Conservation (phyloP, 2,329 filamentous ascomycete species). For the Xylariaceae sp. region DNA sequence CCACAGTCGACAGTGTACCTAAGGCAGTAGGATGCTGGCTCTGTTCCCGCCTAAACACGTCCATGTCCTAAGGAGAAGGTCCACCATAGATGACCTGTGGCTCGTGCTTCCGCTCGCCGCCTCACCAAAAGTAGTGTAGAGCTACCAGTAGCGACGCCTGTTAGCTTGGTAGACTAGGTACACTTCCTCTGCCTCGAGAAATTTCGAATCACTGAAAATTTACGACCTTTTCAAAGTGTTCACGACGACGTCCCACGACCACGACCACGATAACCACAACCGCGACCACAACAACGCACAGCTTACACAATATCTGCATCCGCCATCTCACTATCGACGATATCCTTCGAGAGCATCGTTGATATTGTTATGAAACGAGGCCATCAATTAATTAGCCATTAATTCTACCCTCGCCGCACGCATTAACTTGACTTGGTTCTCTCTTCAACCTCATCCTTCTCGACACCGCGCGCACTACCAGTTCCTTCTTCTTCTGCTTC, state of each 20-base stretch:
- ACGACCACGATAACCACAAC: conserved; percentile 1
- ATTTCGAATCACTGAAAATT: conserved; percentile 22
- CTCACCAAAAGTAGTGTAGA: neutral
- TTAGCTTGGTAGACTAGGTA: no score
- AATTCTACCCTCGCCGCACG: conserved; percentile 1
- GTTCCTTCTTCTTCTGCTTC: conserved; percentile 2
- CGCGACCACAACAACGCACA: conserved; percentile 1
- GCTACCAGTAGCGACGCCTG: no score
- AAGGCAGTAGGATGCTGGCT: no score
- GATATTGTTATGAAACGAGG: conserved; percentile 10
- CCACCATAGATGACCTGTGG: neutral
- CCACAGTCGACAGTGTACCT: no score
- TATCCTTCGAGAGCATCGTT: conserved; percentile 10
- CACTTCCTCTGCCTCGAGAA: conserved; percentile 1
- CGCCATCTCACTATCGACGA: conserved; percentile 5
- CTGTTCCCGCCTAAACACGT: no score
- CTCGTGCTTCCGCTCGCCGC: neutral
- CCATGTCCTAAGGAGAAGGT: no score
- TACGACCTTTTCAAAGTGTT: conserved; percentile 10
- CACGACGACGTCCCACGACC: conserved; percentile 6
- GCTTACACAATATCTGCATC: conserved; percentile 12
- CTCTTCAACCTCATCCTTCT: neutral
- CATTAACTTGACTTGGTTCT: neutral
- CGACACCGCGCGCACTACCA: conserved; percentile 14
- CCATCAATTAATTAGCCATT: conserved; percentile 1